These are phyloP conservation scores for Fusarium transvaalense DNA, from an alignment of 2,329 filamentous ascomycete genomes.

Conservation along the genomic window DNA sequence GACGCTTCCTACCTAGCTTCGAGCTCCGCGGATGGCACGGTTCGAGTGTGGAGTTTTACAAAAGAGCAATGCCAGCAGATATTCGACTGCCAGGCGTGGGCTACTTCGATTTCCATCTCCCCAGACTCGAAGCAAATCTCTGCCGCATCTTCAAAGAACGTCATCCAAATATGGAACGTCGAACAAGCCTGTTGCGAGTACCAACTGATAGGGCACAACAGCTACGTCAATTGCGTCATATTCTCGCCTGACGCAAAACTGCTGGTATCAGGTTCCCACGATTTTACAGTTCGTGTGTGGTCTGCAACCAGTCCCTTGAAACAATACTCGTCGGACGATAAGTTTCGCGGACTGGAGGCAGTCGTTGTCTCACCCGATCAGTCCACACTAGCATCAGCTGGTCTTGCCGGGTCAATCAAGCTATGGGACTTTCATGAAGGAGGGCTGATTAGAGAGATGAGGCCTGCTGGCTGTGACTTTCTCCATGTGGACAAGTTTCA, in stretches of 20 bases:
- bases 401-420: background rate
- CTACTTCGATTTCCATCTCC: background rate
- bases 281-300: background rate
- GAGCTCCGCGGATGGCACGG: background rate
- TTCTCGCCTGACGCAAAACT: background rate
- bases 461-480: fast-evolving
- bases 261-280: background rate
- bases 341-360: background rate
- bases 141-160: background rate
- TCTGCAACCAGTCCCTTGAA: background rate
- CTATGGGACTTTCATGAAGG: background rate
- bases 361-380: background rate
- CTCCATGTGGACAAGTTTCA: background rate
- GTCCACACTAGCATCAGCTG: background rate
- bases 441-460: background rate
- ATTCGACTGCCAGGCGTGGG: background rate
- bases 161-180: background rate
- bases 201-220: background rate
- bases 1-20: background rate
- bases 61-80: background rate
- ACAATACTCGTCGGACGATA: background rate
- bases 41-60: background rate
- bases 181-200: background rate
- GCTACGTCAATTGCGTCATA: background rate
- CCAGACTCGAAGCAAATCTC: background rate